A percentile compares a stretch with the other conserved stretches of the same genome.
phyloP scores from a whole-genome alignment of 2,329 filamentous ascomycete genomes.

The Neonectria ditissima region DNA sequence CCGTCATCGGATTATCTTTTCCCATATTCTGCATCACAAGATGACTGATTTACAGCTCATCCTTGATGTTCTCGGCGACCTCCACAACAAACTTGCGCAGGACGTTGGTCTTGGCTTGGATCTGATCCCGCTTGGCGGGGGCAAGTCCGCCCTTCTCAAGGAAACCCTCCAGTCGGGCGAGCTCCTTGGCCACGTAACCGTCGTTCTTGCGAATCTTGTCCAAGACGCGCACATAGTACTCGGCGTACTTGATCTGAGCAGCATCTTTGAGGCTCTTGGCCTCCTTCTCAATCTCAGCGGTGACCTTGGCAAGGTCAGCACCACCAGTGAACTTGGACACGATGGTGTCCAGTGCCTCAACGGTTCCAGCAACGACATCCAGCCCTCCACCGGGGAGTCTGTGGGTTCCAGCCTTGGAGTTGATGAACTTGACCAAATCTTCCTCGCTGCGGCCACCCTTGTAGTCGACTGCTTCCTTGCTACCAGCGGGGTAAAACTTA shows the following conservation, averaged over 20 bases:
- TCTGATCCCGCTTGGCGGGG: constrained; percentile 87
- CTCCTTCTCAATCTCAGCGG: constrained; percentile 78
- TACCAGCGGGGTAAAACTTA: constrained; percentile 94
- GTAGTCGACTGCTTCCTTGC: constrained; percentile 78
- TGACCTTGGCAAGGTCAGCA: constrained; percentile 70
- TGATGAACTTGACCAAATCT: constrained; percentile 83
- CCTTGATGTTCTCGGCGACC: constrained; percentile 69
- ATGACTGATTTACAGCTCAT: constrained; percentile 51
- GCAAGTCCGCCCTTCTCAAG: constrained; percentile 88
- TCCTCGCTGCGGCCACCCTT: constrained; percentile 80
- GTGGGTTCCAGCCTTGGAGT: constrained; percentile 89
- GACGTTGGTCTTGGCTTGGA: constrained; percentile 89
- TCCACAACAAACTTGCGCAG: constrained; percentile 78
- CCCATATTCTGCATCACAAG: constrained; percentile 20
- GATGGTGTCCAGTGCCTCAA: constrained; percentile 81
- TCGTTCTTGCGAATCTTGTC: constrained; percentile 85
- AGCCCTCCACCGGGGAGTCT: constrained; percentile 84
- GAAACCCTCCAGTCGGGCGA: constrained; percentile 81
- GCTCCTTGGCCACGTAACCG: constrained; percentile 86
- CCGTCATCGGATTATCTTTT: constrained; percentile 22
- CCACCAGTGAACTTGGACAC: constrained; percentile 79
- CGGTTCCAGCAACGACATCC: constrained; percentile 82
- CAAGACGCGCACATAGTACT: constrained; percentile 94
- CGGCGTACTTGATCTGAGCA: constrained; percentile 79
- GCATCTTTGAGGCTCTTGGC: constrained; percentile 73